Conservation (phyloP, 441 rosid species). For the Cnidoscolus chayamansa region DNA sequence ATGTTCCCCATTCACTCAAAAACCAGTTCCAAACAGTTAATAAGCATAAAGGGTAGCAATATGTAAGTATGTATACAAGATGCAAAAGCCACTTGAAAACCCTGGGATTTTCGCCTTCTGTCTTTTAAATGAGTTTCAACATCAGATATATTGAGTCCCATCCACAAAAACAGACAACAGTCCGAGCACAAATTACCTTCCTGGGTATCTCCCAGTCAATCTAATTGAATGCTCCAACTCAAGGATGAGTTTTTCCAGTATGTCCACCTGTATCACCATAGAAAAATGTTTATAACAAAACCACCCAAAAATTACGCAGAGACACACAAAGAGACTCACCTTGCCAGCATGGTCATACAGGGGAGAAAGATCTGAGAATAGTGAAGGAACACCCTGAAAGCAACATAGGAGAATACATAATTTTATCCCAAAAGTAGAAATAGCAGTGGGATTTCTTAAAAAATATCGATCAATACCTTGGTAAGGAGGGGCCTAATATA, state of each 20-base stretch:
- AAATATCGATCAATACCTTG: slow-evolving; percentile 48
- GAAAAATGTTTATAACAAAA: slow-evolving; percentile 16
- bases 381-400: slow-evolving; percentile 91
- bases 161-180: slow-evolving; percentile 6
- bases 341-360: slow-evolving; percentile 80
- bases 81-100: neutral
- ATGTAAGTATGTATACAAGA: neutral
- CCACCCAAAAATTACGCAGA: slow-evolving; percentile 8
- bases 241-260: slow-evolving; percentile 76
- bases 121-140: neutral
- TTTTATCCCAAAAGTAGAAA: slow-evolving; percentile 12
- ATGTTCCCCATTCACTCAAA: neutral
- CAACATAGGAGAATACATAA: slow-evolving; percentile 25
- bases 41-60: neutral
- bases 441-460: slow-evolving; percentile 2
- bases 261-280: slow-evolving; percentile 60
- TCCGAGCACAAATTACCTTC: slow-evolving; percentile 54
- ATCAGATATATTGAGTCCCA: neutral
- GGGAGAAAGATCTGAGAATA: slow-evolving; percentile 95
- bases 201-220: slow-evolving; percentile 61
- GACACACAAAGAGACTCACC: slow-evolving; percentile 36
- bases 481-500: slow-evolving; percentile 85
- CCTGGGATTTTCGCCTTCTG: neutral
- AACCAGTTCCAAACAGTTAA: neutral
- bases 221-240: slow-evolving; percentile 82